These are phyloP conservation scores for Thymus quinquecostatus DNA, from an alignment of 257 asterid species.

Conservation along the genomic window DNA sequence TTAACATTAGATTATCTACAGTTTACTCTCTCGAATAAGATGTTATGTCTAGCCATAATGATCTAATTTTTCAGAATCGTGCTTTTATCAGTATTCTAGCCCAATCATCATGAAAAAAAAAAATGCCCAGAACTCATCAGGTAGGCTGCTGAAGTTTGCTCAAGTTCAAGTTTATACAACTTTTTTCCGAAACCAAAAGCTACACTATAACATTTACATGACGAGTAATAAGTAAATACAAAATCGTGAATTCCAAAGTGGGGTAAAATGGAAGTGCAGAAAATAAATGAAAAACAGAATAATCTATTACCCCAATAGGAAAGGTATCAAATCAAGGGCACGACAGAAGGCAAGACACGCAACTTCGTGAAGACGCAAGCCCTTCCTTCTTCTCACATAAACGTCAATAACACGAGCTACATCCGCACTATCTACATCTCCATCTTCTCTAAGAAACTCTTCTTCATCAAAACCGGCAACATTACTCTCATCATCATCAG, in stretches of 20 bases:
- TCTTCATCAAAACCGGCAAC: slow-evolving; percentile 55
- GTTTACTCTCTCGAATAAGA: neutral
- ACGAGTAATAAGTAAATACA: neutral
- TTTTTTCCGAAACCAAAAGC: neutral
- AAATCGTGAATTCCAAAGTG: neutral
- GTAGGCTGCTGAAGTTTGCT: neutral
- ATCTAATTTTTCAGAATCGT: neutral
- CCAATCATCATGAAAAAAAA: neutral
- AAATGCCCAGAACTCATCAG: slow-evolving; percentile 5
- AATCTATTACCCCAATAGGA: slow-evolving; percentile 56
- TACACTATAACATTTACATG: neutral
- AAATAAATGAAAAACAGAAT: slow-evolving; percentile 4
- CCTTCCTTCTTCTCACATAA: slow-evolving; percentile 58
- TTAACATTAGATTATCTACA: neutral
- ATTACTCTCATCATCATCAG: slow-evolving; percentile 39
- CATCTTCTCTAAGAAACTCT: slow-evolving; percentile 52
- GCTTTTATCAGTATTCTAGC: neutral
- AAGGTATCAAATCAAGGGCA: slow-evolving; percentile 76
- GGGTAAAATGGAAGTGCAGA: neutral
- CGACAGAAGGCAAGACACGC: slow-evolving; percentile 83
- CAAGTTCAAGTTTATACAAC: neutral
- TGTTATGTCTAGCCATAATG: neutral
- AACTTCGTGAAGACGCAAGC: slow-evolving; percentile 81
- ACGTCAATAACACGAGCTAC: slow-evolving; percentile 48
- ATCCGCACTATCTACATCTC: slow-evolving; percentile 40